Base-by-base conservation (phyloP, 331 rosid genomes). In the Rosa hybrid region DNA sequence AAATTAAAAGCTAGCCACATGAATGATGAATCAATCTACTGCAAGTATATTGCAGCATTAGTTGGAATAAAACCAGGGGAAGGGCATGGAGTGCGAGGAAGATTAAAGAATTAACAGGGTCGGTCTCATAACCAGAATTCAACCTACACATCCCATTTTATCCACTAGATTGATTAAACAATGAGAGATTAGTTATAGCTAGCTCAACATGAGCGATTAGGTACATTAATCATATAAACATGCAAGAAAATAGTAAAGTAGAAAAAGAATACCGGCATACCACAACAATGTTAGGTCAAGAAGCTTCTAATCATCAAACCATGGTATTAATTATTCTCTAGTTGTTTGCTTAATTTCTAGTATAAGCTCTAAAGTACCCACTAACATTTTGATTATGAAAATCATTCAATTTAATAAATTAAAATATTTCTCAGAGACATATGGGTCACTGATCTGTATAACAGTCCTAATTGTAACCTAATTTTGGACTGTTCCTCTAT, bases 51-150 rank as follows among this genome's bases (percentile, higher is more conserved):
- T 34, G 39, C 39, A 34, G 39, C 39, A 3, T 34, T 34, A 34
- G 39, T 34, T 34, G 39, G 39, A 34, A 34, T 34, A 34, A 34
- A 25, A 25, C 39, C 68, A 11, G 45, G 45, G 9, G n/a, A 54
- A n/a, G 23, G 39, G 78, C 23, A 39, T 56, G 23, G n/a, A 39
- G 23, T 74, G 53, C 14, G 78, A 7, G 48, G 59, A 67, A 60
- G 8, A 59, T 42, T 53, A 74, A 3, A 75, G 8, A 51, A 57
- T 34, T 16, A 2, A 59, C 3, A 42, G 45, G 1, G 80, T 77
- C 80, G 12, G 60, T 46, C 21, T 77, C 80, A 30, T 11, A 46
- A 77, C 62, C 80, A 77, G 48, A 77, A 46, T 30, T 77, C 60
- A 62, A 54, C 21, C n/a, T 50, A 12, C 34, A n/a, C 14, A 48